Evolutionary conservation across 2,329 filamentous ascomycete species (phyloP).

Genomic region (Zasmidium angulare): DNA sequence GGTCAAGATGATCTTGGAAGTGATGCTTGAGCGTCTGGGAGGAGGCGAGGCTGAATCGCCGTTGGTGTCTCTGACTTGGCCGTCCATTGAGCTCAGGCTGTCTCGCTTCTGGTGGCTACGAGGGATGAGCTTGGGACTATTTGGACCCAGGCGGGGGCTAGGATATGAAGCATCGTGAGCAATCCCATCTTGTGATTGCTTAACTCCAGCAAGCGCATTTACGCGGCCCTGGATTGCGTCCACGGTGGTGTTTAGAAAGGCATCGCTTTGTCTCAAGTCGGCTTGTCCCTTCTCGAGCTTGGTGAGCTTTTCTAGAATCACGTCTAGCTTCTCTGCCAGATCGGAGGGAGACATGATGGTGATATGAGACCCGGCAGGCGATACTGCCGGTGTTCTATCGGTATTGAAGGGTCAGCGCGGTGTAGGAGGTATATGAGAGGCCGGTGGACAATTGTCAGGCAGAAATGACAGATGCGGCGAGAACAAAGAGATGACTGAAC

Average conservation of each 20-base stretch:
- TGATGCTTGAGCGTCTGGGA: slow-evolving; percentile 41
- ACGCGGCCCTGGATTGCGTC: slow-evolving; percentile 63
- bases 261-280: slow-evolving; percentile 56
- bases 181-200: slow-evolving; percentile 55
- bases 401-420: neutral
- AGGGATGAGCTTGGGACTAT: slow-evolving; percentile 25
- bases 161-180: slow-evolving; percentile 32
- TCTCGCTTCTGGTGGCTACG: slow-evolving; percentile 24
- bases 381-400: too few species aligned
- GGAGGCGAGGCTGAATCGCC: slow-evolving; percentile 22
- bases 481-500: neutral
- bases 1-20: slow-evolving; percentile 66
- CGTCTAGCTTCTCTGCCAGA: slow-evolving; percentile 41
- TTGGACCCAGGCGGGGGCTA: slow-evolving; percentile 23
- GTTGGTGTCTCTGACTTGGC: slow-evolving; percentile 18
- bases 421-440: neutral
- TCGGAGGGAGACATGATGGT: slow-evolving; percentile 6
- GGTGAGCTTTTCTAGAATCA: slow-evolving; percentile 57
- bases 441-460: neutral
- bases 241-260: slow-evolving; percentile 54
- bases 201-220: slow-evolving; percentile 60
- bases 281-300: slow-evolving; percentile 58
- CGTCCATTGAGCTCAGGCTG: slow-evolving; percentile 27
- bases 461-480: neutral
- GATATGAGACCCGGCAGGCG: neutral